Conservation (phyloP, 768 basidiomycete genomes). For the Rhodotorula kratochvilovae region DNA sequence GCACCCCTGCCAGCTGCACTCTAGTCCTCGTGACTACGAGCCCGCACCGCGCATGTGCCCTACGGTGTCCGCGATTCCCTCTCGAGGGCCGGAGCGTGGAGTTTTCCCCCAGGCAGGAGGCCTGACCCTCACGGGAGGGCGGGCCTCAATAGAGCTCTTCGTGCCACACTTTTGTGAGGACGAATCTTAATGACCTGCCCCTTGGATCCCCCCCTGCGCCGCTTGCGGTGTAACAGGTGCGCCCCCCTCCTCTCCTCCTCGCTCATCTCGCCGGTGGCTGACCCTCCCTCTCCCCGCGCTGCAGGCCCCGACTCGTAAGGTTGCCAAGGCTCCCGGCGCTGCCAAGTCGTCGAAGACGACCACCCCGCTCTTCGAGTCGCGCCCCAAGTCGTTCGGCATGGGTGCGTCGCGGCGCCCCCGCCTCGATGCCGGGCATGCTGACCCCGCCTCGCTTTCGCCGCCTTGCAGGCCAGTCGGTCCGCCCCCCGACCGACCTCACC, state of each 20-base stretch:
- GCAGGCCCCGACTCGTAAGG: conserved; percentile 32
- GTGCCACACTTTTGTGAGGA: background rate
- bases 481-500: conserved; percentile 80
- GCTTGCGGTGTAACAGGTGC: conserved; percentile 13
- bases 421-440: background rate
- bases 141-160: conserved; percentile 35
- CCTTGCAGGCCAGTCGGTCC: conserved; percentile 78
- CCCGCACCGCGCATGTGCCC: background rate
- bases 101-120: conserved; percentile 7
- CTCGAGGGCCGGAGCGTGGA: conserved; percentile 15
- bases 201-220: conserved; percentile 2
- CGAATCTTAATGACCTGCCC: conserved; percentile 38
- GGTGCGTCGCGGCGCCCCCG: conserved; percentile 55
- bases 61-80: conserved; percentile 21
- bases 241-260: background rate
- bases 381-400: conserved; percentile 88
- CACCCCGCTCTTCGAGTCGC: conserved; percentile 93
- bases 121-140: background rate
- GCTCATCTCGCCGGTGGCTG: background rate
- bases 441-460: background rate
- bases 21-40: background rate
- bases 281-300: background rate
- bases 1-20: background rate
- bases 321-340: conserved; percentile 60
- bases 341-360: conserved; percentile 68